Conservation (phyloP, 139 green algal genomes). For the Chlorella sorokiniana region DNA sequence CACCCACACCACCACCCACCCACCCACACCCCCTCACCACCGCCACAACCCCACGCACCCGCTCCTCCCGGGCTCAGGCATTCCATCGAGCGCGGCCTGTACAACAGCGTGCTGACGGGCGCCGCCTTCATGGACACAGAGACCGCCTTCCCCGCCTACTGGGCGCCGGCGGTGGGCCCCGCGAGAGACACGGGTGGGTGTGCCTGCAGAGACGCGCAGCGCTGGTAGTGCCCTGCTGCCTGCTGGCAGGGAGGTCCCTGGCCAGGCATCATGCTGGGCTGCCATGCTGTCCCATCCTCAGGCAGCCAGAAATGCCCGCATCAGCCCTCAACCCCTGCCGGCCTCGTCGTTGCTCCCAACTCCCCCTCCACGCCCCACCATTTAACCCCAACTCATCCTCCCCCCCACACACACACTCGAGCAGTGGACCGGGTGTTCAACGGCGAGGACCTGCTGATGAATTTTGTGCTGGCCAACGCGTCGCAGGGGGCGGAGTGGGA, state of each 20-base stretch:
- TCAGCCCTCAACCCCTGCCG: too few relatives aligned
- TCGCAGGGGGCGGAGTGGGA: too few relatives aligned
- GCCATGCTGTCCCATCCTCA: too few relatives aligned
- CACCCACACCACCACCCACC: background rate
- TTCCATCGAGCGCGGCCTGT: constrained; percentile 26
- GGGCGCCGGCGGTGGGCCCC: constrained; percentile 6
- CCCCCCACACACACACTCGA: too few relatives aligned
- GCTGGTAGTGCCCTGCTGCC: too few relatives aligned
- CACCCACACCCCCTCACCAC: background rate
- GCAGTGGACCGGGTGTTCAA: constrained; percentile 58
- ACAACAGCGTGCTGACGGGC: constrained; percentile 58
- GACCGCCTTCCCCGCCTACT: constrained; percentile 47
- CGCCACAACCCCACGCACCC: background rate
- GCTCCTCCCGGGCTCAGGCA: constrained; percentile 2
- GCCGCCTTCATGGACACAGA: constrained; percentile 54
- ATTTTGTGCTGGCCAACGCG: constrained; percentile 53
- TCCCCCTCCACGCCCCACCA: too few relatives aligned
- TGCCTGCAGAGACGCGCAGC: background rate
- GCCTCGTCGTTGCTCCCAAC: too few relatives aligned
- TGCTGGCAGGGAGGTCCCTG: too few relatives aligned
- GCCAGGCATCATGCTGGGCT: too few relatives aligned
- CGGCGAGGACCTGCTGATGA: constrained; percentile 62
- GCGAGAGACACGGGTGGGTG: constrained; percentile 4
- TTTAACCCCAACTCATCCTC: too few relatives aligned
- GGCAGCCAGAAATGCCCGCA: too few relatives aligned